phyloP scores from a whole-genome alignment of 2,329 filamentous ascomycete species.

The Trichoderma hamatum region DNA sequence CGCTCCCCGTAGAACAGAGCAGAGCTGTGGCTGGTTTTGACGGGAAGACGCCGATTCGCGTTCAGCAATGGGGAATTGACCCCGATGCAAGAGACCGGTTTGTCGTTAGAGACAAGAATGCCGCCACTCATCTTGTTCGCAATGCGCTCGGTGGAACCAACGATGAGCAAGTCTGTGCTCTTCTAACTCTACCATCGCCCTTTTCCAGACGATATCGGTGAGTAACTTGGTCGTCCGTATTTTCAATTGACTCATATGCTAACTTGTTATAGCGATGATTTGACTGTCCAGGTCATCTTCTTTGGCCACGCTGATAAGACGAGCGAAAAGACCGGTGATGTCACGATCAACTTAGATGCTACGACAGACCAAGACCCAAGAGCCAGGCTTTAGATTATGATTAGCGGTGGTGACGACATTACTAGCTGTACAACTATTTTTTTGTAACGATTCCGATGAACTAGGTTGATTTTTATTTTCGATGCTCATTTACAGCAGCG shows the following conservation, averaged over 20 bases:
- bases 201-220: constrained; percentile 90
- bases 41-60: constrained; percentile 82
- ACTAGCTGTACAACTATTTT: constrained; percentile 13
- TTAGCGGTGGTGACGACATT: constrained; percentile 8
- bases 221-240: constrained; percentile 22
- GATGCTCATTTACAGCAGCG: constrained; percentile 9
- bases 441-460: constrained; percentile 18
- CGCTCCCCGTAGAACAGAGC: constrained; percentile 76
- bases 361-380: constrained; percentile 58
- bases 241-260: constrained; percentile 24
- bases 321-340: constrained; percentile 57
- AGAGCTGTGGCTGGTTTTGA: constrained; percentile 49
- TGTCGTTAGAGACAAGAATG: constrained; percentile 92
- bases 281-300: constrained; percentile 98
- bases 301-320: constrained; percentile 81
- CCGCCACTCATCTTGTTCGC: constrained; percentile 89
- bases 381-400: constrained; percentile 43
- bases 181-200: constrained; percentile 88
- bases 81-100: constrained; percentile 78
- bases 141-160: constrained; percentile 95
- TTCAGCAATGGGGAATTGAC: constrained; percentile 87
- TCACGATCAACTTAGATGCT: constrained; percentile 84
- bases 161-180: constrained; percentile 87
- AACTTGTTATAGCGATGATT: constrained; percentile 69
- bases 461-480: constrained; percentile 5